These are phyloP conservation scores for Debaryomyces prosopidis DNA, from an alignment of 805 yeast species.

Conservation along the genomic window DNA sequence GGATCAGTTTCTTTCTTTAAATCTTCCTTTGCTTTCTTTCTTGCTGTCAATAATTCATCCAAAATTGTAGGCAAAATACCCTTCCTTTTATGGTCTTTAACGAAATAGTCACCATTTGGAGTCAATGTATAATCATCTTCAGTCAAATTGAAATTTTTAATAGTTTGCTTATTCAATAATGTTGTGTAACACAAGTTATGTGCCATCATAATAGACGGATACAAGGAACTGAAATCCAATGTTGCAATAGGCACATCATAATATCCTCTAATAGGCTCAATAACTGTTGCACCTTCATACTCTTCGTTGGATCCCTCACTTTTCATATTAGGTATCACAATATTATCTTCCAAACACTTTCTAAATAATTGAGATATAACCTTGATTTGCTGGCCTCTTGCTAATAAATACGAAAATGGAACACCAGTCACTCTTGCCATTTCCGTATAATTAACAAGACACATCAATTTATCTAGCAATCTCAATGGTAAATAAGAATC, in stretches of 20 bases:
- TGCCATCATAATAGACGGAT: constrained; percentile 99
- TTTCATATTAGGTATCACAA: constrained; percentile 88
- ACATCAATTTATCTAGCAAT: constrained; percentile 89
- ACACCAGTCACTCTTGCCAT: constrained; percentile 99
- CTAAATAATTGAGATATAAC: constrained; percentile 94
- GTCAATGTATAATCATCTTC: constrained; percentile 81
- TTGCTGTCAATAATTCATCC: constrained; percentile 83
- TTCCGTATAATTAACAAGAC: constrained; percentile 94
- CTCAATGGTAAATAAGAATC: constrained; percentile 93
- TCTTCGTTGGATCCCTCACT: constrained; percentile 84
- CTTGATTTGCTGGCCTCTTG: constrained; percentile 97
- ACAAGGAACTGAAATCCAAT: constrained; percentile 93
- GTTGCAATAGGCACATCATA: constrained; percentile 98
- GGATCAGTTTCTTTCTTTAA: constrained; percentile 93
- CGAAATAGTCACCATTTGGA: constrained; percentile 92
- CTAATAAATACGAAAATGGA: constrained; percentile 83
- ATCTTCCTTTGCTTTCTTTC: constrained; percentile 91
- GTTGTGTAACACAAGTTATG: constrained; percentile 97
- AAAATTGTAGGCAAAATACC: constrained; percentile 93
- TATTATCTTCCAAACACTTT: constrained; percentile 82
- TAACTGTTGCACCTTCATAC: constrained; percentile 99
- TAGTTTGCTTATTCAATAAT: constrained; percentile 65
- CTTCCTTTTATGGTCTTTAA: constrained; percentile 63
- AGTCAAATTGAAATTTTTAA: constrained; percentile 60
- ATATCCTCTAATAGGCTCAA: constrained; percentile 94